phyloP scores from a whole-genome alignment of 345 rosid species.

The Ceriops tagal region DNA sequence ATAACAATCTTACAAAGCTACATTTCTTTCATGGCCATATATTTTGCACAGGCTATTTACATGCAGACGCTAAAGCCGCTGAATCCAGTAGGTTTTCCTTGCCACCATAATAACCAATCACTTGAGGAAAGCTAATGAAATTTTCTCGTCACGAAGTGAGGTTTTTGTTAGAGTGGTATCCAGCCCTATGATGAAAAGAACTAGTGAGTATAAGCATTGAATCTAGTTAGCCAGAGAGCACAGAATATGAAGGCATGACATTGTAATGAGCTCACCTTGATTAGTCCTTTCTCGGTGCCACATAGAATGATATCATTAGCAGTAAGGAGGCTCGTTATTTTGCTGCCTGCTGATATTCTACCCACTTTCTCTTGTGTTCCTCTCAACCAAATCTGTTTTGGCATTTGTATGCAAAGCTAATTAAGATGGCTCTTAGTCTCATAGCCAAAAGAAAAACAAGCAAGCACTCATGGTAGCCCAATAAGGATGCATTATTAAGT shows the following conservation, averaged over 20 bases:
- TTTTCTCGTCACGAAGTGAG: neutral
- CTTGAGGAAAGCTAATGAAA: neutral
- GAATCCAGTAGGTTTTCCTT: too few species aligned
- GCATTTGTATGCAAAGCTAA: neutral
- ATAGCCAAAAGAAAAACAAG: too few species aligned
- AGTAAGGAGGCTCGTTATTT: slow-evolving; percentile 74
- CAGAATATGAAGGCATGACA: too few species aligned
- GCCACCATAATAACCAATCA: neutral
- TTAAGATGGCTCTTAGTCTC: neutral
- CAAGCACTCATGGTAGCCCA: too few species aligned
- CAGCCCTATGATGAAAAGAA: slow-evolving; percentile 55
- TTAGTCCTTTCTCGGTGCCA: slow-evolving; percentile 80
- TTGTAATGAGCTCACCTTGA: slow-evolving; percentile 50
- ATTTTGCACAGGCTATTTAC: too few species aligned
- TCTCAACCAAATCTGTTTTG: slow-evolving; percentile 77
- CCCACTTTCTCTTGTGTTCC: slow-evolving; percentile 78
- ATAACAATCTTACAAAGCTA: too few species aligned
- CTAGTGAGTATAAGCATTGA: neutral
- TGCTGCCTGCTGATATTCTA: slow-evolving; percentile 85
- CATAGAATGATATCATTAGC: slow-evolving; percentile 73
- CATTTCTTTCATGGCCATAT: too few species aligned
- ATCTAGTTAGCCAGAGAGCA: neutral
- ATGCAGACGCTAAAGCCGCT: too few species aligned
- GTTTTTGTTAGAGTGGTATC: slow-evolving; percentile 55
- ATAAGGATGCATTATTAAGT: too few species aligned